Percentiles rank a stretch among this genome's conserved stretches.
phyloP scores from a whole-genome alignment of 1,284 basidiomycete genomes.

The Apiotrichum akiyoshidainum region DNA sequence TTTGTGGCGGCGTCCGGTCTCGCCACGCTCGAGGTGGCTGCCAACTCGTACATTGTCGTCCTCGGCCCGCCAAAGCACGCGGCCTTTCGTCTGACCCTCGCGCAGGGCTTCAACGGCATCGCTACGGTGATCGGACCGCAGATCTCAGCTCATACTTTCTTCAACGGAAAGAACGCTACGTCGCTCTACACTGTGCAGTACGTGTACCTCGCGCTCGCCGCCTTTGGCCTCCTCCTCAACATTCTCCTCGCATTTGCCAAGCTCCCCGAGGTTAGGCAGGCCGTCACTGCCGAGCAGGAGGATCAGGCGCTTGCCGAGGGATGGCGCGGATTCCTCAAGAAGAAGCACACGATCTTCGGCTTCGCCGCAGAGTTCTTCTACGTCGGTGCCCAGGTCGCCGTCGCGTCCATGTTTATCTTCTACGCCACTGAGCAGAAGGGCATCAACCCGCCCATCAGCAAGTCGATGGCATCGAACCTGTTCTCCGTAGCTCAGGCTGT shows the following conservation, averaged over 20 bases:
- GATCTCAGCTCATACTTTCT: slow-evolving; percentile 37
- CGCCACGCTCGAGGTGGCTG: slow-evolving; percentile 38
- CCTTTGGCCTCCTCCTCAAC: slow-evolving; percentile 31
- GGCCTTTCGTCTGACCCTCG: slow-evolving; percentile 34
- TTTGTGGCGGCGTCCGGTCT: slow-evolving; percentile 35
- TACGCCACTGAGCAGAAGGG: slow-evolving; percentile 28
- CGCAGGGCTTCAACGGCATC: slow-evolving; percentile 40
- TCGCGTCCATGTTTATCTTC: slow-evolving; percentile 36
- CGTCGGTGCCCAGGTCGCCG: slow-evolving; percentile 34
- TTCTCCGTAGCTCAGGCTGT: slow-evolving; percentile 37
- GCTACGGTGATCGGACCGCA: slow-evolving; percentile 38
- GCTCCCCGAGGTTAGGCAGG: slow-evolving; percentile 36
- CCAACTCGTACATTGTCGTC: slow-evolving; percentile 37
- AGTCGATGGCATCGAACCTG: slow-evolving; percentile 31
- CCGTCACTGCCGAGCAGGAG: slow-evolving; percentile 23
- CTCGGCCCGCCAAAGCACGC: slow-evolving; percentile 33
- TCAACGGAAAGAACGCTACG: slow-evolving; percentile 28
- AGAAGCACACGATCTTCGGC: slow-evolving; percentile 32
- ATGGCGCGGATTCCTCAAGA: slow-evolving; percentile 31
- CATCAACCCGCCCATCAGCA: slow-evolving; percentile 18
- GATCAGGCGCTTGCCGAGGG: slow-evolving; percentile 21
- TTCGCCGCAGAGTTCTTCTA: slow-evolving; percentile 30
- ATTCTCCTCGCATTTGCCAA: slow-evolving; percentile 29
- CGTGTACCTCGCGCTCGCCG: slow-evolving; percentile 37
- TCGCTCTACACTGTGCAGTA: slow-evolving; percentile 34